These are phyloP conservation scores for Myriosclerotinia scirpicola DNA, from an alignment of 2,329 filamentous ascomycete species.

Conservation along the genomic window DNA sequence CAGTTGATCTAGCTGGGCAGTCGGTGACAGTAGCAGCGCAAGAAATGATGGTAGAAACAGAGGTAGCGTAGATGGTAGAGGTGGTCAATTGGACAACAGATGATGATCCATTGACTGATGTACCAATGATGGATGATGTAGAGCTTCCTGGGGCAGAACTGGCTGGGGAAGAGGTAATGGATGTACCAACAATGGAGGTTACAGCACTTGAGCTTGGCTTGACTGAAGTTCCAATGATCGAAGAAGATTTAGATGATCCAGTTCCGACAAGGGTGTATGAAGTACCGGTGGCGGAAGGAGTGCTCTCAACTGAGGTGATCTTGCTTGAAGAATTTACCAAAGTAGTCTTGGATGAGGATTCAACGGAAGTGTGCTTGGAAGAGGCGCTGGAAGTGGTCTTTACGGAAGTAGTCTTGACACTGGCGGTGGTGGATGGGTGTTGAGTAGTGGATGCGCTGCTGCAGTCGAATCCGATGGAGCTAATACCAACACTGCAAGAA, in stretches of 20 bases:
- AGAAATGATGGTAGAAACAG: slow-evolving; percentile 52
- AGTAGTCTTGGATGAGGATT: not conserved
- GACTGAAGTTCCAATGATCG: slow-evolving; percentile 2
- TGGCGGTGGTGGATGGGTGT: slow-evolving; percentile 27
- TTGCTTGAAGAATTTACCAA: not conserved
- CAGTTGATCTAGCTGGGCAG: slow-evolving; percentile 49
- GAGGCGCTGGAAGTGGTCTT: slow-evolving; percentile 12
- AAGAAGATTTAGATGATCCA: slow-evolving; percentile 1
- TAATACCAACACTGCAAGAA: slow-evolving; percentile 70
- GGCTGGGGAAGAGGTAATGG: not conserved
- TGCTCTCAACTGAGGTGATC: not conserved
- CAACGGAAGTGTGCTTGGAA: not conserved
- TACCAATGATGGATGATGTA: slow-evolving; percentile 8
- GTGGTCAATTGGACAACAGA: slow-evolving; percentile 31
- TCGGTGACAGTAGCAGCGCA: slow-evolving; percentile 49
- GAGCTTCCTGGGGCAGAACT: not conserved
- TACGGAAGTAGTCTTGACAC: slow-evolving; percentile 21
- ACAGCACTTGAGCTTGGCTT: slow-evolving; percentile 9
- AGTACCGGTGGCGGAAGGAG: slow-evolving; percentile 3
- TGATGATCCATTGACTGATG: slow-evolving; percentile 2
- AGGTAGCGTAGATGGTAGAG: slow-evolving; percentile 53
- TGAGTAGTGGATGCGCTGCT: slow-evolving; percentile 37
- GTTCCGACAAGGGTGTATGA: slow-evolving; percentile 18
- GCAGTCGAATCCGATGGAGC: slow-evolving; percentile 76
- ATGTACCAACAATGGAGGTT: slow-evolving; percentile 4